Conservation (phyloP, 805 yeast genomes). For the Zygotorulaspora danielsina region DNA sequence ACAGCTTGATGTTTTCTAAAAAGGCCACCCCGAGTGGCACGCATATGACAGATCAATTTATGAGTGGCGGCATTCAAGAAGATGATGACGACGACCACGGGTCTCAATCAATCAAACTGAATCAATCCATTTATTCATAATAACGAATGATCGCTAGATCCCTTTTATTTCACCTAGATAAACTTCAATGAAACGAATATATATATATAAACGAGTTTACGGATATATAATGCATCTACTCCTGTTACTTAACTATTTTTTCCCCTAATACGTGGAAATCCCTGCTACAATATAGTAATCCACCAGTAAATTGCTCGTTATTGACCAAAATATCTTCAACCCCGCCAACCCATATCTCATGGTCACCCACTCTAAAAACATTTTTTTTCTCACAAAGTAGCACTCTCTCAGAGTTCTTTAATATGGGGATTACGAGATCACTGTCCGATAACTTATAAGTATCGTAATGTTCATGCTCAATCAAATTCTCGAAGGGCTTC, state of each 20-base stretch:
- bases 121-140: slow-evolving; percentile 31
- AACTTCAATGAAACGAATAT: neutral
- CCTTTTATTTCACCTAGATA: neutral
- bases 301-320: slow-evolving; percentile 46
- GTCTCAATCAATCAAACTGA: slow-evolving; percentile 24
- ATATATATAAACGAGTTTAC: neutral
- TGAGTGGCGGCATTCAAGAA: slow-evolving; percentile 31
- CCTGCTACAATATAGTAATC: slow-evolving; percentile 61
- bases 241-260: slow-evolving; percentile 15
- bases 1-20: slow-evolving; percentile 35
- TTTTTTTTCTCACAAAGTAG: slow-evolving; percentile 55
- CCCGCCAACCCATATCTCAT: slow-evolving; percentile 85
- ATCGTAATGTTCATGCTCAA: slow-evolving; percentile 34
- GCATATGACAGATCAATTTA: slow-evolving; percentile 26
- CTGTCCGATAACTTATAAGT: slow-evolving; percentile 25
- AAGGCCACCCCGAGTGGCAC: slow-evolving; percentile 22
- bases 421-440: slow-evolving; percentile 46
- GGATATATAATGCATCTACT: neutral
- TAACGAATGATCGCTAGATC: too few relatives aligned
- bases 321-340: slow-evolving; percentile 52
- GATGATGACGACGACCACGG: slow-evolving; percentile 23
- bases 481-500: slow-evolving; percentile 51
- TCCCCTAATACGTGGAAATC: slow-evolving; percentile 51
- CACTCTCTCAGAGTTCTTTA: slow-evolving; percentile 54
- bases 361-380: slow-evolving; percentile 65